phyloP scores from a whole-genome alignment of 768 basidiomycete genomes.

The Leccinum subgranulosum region DNA sequence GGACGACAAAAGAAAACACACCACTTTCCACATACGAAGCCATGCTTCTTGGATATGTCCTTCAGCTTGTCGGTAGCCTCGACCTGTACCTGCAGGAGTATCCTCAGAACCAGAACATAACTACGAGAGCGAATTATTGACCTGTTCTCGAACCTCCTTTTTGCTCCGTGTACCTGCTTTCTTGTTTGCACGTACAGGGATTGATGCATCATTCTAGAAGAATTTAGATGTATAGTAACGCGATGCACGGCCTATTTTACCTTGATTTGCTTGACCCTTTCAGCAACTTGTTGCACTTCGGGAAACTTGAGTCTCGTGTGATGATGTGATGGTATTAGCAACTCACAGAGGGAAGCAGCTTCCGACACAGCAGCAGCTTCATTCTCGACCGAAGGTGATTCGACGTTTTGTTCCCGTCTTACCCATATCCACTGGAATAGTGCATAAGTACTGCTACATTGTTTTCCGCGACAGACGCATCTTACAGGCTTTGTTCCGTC shows the following conservation, averaged over 20 bases:
- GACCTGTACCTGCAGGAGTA: constrained; percentile 47
- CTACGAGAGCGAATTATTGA: constrained; percentile 16
- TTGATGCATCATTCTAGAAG: constrained; percentile 58
- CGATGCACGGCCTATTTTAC: constrained; percentile 26
- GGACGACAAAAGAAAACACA: constrained; percentile 19
- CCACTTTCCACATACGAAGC: constrained; percentile 69
- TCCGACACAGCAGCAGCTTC: constrained; percentile 40
- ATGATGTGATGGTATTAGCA: background rate
- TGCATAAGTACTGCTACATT: background rate
- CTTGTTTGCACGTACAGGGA: constrained; percentile 66
- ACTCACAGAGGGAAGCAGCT: constrained; percentile 42
- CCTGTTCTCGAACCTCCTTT: constrained; percentile 71
- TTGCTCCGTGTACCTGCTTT: constrained; percentile 72
- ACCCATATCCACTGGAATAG: constrained; percentile 67
- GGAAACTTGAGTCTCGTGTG: background rate
- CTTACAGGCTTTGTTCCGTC: constrained; percentile 73
- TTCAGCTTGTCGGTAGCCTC: constrained; percentile 57
- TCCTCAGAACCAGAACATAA: background rate
- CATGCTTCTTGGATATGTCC: constrained; percentile 53
- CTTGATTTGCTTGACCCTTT: constrained; percentile 59
- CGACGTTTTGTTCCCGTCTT: constrained; percentile 10
- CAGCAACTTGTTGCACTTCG: constrained; percentile 52
- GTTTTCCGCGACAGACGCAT: background rate
- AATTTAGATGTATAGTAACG: constrained; percentile 1
- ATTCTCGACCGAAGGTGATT: constrained; percentile 6